Evolutionary conservation across 176 grass and related monocot species (phyloP).

Genomic region (Metroxylon sagu): DNA sequence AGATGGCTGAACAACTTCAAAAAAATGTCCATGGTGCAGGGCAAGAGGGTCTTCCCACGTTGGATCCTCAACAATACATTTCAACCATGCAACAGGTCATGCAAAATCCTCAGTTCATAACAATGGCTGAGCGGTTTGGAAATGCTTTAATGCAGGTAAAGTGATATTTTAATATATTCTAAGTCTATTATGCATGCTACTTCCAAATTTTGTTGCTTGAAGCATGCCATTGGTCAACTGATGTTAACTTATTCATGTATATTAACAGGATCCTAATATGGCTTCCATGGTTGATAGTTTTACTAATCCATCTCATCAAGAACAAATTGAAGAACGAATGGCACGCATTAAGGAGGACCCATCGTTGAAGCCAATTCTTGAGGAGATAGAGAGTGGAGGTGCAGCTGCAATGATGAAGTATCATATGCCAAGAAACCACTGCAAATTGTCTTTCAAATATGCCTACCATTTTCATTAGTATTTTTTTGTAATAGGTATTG

Average conservation of each 20-base stretch:
- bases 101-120: conserved; percentile 86
- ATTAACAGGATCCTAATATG: conserved; percentile 62
- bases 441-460: conserved; percentile 4
- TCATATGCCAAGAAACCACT: not conserved
- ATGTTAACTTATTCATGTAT: not conserved
- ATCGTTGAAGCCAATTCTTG: conserved; percentile 72
- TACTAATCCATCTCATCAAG: conserved; percentile 57
- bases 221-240: too few relatives aligned
- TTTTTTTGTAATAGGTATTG: conserved; percentile 50
- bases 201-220: too few relatives aligned
- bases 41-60: conserved; percentile 22
- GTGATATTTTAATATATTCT: too few relatives aligned
- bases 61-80: conserved; percentile 84
- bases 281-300: conserved; percentile 66
- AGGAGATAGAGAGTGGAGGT: conserved; percentile 87
- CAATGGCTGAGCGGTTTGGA: conserved; percentile 80
- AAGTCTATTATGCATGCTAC: too few relatives aligned
- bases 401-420: conserved; percentile 97
- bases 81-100: conserved; percentile 92
- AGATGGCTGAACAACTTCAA: conserved; percentile 98
- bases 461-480: not conserved
- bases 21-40: conserved; percentile 48
- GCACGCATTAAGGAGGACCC: conserved; percentile 78
- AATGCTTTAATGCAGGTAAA: conserved; percentile 81
- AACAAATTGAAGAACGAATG: conserved; percentile 72